Base-by-base conservation (phyloP, 768 basidiomycete species). In the Terana coerulea region DNA sequence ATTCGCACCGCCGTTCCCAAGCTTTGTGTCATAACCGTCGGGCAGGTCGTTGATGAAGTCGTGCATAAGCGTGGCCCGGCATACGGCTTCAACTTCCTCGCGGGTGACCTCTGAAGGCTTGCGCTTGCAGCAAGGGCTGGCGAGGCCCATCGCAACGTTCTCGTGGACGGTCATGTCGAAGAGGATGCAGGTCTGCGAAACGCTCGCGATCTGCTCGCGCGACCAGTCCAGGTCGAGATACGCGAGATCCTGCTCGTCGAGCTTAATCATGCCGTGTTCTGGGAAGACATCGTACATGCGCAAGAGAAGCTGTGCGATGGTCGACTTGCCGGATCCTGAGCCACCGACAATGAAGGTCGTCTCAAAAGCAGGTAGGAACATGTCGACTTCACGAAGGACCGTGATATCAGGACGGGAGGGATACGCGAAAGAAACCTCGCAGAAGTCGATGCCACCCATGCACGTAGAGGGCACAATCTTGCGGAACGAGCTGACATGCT, bases 11-110 rank as follows among this genome's bases (percentile, higher is more conserved):
- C 77, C 81, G 21, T 72, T 81, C 0, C 89, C 90, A 2, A 98
- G 69, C 26, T 75, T 67, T 0, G 94, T 95, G 41, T 95, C 89
- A 59, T 98, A 98, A 0, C 93, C 92, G 3, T 85, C 77, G 0
- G 91, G 91, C n/a, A 98, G 70, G 49, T 85, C 88, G 14, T 72
- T 67, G 4, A 97, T 76, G 67, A 95, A 99, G 46, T 91, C 90
- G 59, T 95, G 88, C 58, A 98, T 75, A 64, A 95, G 74, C 0
- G 92, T 92, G 7, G 80, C 81, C n/a, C 79, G 74, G 61, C 93
- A 95, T 0, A 92, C 95, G 14, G 82, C 78, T 36, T 86, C 76
- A 2, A 98, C 90, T 64, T 93, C 86, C 15, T 74, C 70, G 31
- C 82, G 69, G 1, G 78, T 78, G 17, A 84, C 84, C 21, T 79